Evolutionary conservation across 2,329 filamentous ascomycete genomes (phyloP).

Genomic region (Proliferodiscus dingleyae): DNA sequence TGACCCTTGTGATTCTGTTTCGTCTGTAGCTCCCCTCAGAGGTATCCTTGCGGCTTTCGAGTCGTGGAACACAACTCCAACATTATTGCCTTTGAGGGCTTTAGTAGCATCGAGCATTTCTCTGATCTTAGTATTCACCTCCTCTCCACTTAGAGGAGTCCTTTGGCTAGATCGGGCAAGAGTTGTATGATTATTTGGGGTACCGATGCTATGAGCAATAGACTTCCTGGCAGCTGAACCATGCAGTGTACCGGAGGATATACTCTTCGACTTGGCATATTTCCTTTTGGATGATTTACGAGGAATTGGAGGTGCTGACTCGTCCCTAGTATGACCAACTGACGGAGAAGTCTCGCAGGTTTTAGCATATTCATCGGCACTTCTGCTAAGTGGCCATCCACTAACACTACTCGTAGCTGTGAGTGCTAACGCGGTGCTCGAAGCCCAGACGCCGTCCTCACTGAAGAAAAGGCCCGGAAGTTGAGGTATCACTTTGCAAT

Average conservation of each 20-base stretch:
- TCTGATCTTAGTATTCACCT: conserved; percentile 15
- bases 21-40: conserved; percentile 1
- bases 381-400: conserved; percentile 4
- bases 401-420: conserved; percentile 10
- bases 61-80: too few relatives aligned
- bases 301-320: conserved; percentile 19
- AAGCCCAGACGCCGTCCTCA: conserved; percentile 18
- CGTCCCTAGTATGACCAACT: conserved; percentile 11
- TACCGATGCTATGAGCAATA: conserved; percentile 5
- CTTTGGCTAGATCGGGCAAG: background rate
- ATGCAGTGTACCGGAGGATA: background rate
- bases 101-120: conserved; percentile 17
- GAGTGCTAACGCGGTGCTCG: conserved; percentile 13
- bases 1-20: conserved; percentile 3
- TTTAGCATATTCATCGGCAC: conserved; percentile 1
- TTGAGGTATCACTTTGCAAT: conserved; percentile 15
- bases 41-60: too few relatives aligned
- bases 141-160: background rate
- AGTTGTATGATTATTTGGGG: conserved; percentile 1
- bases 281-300: conserved; percentile 23
- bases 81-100: conserved; percentile 8
- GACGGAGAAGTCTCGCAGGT: background rate
- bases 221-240: background rate
- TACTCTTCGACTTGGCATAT: conserved; percentile 9
- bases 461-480: conserved; percentile 15